Evolutionary conservation across 225 moss, liverwort and hornwort genomes (phyloP).

Genomic region (Pseudisothecium myosuroides): DNA sequence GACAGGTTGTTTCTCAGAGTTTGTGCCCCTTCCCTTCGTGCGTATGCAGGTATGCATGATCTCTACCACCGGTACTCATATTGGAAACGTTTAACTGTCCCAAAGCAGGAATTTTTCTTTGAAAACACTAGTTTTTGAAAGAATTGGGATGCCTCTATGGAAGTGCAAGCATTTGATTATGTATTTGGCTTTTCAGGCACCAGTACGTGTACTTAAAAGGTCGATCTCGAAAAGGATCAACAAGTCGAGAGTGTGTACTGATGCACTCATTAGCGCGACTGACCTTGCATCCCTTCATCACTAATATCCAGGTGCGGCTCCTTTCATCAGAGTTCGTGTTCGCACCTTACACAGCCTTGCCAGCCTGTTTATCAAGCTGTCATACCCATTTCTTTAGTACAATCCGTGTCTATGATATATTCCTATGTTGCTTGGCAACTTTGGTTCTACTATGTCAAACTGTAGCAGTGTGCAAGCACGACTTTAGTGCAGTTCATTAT

Average conservation of each 20-base stretch:
- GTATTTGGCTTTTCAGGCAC: conserved; percentile 36
- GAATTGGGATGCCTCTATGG: neutral
- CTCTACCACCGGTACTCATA: too few relatives aligned
- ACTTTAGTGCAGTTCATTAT: neutral
- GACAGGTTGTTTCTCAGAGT: too few relatives aligned
- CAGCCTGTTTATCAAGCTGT: neutral
- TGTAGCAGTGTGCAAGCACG: neutral
- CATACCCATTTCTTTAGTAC: neutral
- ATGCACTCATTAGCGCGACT: too few relatives aligned
- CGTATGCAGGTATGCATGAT: too few relatives aligned
- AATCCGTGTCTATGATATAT: neutral
- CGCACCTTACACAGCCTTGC: neutral
- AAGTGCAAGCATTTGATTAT: neutral
- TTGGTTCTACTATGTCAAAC: neutral
- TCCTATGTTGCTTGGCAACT: neutral
- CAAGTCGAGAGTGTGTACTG: conserved; percentile 75
- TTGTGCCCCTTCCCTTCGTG: too few relatives aligned
- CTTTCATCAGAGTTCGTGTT: neutral
- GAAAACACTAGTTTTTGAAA: neutral
- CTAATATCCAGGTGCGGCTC: conserved; percentile 73
- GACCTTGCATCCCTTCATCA: conserved; percentile 64
- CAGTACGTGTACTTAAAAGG: conserved; percentile 68
- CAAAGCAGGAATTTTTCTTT: neutral
- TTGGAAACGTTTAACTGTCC: neutral
- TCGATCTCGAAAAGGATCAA: conserved; percentile 78